These are phyloP conservation scores for Musa itinerans DNA, from an alignment of 176 grass and related monocot species.

Conservation along the genomic window DNA sequence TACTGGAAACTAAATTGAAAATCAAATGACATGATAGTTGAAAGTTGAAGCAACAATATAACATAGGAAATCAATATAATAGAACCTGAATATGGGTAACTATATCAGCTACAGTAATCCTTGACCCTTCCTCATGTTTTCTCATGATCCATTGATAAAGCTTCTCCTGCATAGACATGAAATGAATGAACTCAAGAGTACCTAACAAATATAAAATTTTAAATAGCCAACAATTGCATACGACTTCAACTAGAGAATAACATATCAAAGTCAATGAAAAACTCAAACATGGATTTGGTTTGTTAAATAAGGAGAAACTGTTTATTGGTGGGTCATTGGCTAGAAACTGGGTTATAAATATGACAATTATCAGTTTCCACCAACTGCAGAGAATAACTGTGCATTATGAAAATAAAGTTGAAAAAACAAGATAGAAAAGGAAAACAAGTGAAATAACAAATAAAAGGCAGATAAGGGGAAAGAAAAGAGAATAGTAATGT, in stretches of 20 bases:
- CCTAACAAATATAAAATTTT: not conserved
- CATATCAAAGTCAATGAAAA: no score
- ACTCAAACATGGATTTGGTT: no score
- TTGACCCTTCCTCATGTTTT: slow-evolving; percentile 53
- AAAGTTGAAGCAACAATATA: no score
- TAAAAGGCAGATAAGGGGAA: not conserved
- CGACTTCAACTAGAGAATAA: no score
- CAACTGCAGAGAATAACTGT: no score
- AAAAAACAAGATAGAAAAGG: no score
- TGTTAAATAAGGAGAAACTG: no score
- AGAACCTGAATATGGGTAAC: slow-evolving; percentile 49
- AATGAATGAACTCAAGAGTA: not conserved
- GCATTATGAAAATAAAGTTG: no score
- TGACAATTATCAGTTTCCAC: no score
- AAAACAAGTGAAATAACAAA: not conserved
- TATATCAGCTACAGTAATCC: slow-evolving; percentile 44
- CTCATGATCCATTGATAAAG: slow-evolving; percentile 62
- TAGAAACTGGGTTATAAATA: no score
- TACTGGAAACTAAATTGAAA: not conserved
- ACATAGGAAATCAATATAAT: not conserved
- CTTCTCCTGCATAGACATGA: slow-evolving; percentile 41
- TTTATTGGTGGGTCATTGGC: no score
- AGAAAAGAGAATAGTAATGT: not conserved
- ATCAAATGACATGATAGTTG: not conserved
- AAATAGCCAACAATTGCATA: no score